These are phyloP conservation scores for Tylopilus sp. DNA, from an alignment of 768 basidiomycete species.

Conservation along the genomic window DNA sequence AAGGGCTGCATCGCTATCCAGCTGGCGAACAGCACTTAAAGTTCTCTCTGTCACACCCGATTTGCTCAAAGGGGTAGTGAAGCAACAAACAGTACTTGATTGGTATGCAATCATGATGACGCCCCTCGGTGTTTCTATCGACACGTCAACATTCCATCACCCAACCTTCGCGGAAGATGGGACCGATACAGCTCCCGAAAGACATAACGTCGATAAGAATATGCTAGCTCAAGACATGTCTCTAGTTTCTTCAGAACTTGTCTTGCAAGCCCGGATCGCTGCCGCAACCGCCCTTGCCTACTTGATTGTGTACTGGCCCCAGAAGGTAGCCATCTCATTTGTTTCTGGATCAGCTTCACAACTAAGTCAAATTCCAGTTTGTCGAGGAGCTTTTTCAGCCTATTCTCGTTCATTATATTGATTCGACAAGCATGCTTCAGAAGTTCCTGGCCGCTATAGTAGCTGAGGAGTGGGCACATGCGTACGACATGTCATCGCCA, in stretches of 20 bases:
- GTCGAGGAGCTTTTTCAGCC: slow-evolving; percentile 71
- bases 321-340: slow-evolving; percentile 38
- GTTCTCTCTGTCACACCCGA: slow-evolving; percentile 46
- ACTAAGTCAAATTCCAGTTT: slow-evolving; percentile 23
- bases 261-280: slow-evolving; percentile 76
- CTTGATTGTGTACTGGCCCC: slow-evolving; percentile 65
- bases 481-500: slow-evolving; percentile 39
- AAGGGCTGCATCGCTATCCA: slow-evolving; percentile 62
- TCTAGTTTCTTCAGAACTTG: slow-evolving; percentile 70
- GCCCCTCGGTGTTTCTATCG: slow-evolving; percentile 78
- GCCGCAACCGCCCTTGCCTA: slow-evolving; percentile 75
- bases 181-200: slow-evolving; percentile 46
- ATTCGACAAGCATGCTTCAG: slow-evolving; percentile 89
- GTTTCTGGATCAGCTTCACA: neutral
- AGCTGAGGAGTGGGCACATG: slow-evolving; percentile 87
- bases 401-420: slow-evolving; percentile 74
- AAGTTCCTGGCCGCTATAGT: slow-evolving; percentile 82
- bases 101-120: slow-evolving; percentile 92
- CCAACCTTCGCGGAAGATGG: slow-evolving; percentile 50
- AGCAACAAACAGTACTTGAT: slow-evolving; percentile 61
- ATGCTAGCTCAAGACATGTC: slow-evolving; percentile 90
- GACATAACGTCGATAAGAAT: slow-evolving; percentile 94
- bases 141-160: slow-evolving; percentile 64
- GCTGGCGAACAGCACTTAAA: slow-evolving; percentile 71
- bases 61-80: slow-evolving; percentile 50